Evolutionary conservation across 805 yeast species (phyloP).

Genomic region (Ogataea degrootiae): DNA sequence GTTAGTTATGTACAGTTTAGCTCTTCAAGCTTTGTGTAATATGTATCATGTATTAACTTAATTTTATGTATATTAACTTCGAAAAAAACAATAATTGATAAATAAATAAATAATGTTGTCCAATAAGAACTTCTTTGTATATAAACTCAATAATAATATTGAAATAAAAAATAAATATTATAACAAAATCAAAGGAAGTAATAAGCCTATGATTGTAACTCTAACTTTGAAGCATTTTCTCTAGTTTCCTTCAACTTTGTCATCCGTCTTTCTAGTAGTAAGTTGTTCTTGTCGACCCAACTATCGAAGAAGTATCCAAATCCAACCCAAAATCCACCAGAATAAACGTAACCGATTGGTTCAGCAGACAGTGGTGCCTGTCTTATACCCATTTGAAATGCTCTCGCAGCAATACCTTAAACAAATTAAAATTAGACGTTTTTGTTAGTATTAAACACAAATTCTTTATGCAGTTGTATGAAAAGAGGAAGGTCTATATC

Average conservation of each 20-base stretch:
- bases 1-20: too few species aligned
- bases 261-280: slow-evolving; percentile 33
- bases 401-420: slow-evolving; percentile 37
- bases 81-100: too few species aligned
- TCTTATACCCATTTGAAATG: slow-evolving; percentile 40
- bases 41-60: too few species aligned
- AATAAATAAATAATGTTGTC: neutral
- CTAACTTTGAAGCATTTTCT: slow-evolving; percentile 19
- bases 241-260: slow-evolving; percentile 34
- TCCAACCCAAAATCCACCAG: slow-evolving; percentile 41
- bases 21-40: too few species aligned
- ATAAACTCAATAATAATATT: too few species aligned
- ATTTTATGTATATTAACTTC: too few species aligned
- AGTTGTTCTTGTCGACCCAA: slow-evolving; percentile 36
- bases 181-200: neutral
- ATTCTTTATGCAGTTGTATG: too few species aligned
- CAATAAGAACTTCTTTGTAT: neutral
- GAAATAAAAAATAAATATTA: neutral
- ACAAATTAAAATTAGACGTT: neutral
- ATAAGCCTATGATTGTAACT: slow-evolving; percentile 7
- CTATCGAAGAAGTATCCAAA: slow-evolving; percentile 36
- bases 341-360: slow-evolving; percentile 37
- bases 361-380: slow-evolving; percentile 34
- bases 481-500: too few species aligned
- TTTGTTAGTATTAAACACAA: slow-evolving; percentile 3